Base-by-base conservation (phyloP, 73 alveolate genomes). In the Stentor roeselii region DNA sequence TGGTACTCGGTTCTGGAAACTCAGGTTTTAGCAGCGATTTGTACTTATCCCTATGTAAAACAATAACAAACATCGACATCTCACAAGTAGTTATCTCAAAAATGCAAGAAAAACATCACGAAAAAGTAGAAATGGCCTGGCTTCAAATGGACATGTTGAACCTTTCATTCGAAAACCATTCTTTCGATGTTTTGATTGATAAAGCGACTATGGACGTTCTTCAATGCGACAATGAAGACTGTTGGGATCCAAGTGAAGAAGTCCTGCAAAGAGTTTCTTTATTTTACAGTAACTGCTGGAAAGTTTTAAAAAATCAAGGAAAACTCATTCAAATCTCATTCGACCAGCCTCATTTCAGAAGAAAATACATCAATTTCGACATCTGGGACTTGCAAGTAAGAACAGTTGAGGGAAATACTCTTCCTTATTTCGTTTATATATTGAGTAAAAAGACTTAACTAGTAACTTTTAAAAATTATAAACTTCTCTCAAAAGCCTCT, bases 1-100 rank as follows among this genome's bases (percentile, higher is more conserved):
- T 97, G 31, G 90, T 92, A 76, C 84, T 95, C 3, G 99, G 99
- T 15, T 94, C 98, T 59, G 99, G 99, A n/a, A 97, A 97, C 84
- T 92, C 99, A 4, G 95, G 86, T 83, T 89, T 97, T 82, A 78
- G 94, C 42, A 99, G 94, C 78, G 96, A 97, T 67, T 78, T 97
- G 94, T 97, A 94, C 87, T 98, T 95, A 59, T 98, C 94, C 39
- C 99, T 99, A 11, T 95, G 85, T 78, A 87, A 89, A 86, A 89
- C 94, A 59, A 88, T 92, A 35, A 78, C 83, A 77, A 97, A 94
- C 86, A 95, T 95, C 30, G 99, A 97, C 86, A 94, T 91, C 60
- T 88, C 99, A 38, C 84, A 93, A 50, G 91, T 88, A 61, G 98
- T 93, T 3, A 95, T 97, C 60, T 91, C 88, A 59, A 86, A 92